Evolutionary conservation across 371 early-diverging fungal genomes (phyloP).

Genomic region (Rhizopus arrhizus): DNA sequence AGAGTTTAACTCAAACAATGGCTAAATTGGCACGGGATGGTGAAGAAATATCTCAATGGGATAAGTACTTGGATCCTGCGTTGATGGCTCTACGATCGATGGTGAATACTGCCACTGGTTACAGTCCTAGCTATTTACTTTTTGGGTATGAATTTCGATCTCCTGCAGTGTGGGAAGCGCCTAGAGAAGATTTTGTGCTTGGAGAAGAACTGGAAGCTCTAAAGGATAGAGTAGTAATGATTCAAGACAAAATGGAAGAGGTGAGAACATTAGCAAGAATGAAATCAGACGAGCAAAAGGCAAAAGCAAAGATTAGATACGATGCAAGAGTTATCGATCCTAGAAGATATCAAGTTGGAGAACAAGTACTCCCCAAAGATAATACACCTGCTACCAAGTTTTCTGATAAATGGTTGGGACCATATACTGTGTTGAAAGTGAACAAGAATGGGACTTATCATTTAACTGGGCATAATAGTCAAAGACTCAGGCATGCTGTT

Average conservation of each 20-base stretch:
- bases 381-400: constrained; percentile 13
- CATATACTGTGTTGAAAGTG: constrained; percentile 8
- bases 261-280: not conserved
- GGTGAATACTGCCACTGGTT: constrained; percentile 23
- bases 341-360: constrained; percentile 16
- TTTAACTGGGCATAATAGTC: constrained; percentile 11
- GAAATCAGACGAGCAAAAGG: constrained; percentile 3
- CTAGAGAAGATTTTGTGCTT: constrained; percentile 19
- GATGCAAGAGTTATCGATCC: not conserved
- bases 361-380: constrained; percentile 17
- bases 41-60: constrained; percentile 9
- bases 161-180: constrained; percentile 26
- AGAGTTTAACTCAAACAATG: constrained; percentile 10
- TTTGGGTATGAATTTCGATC: constrained; percentile 27
- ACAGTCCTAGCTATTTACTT: constrained; percentile 19
- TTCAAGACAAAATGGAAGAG: not conserved
- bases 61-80: constrained; percentile 11
- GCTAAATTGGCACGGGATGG: constrained; percentile 19
- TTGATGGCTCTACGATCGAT: constrained; percentile 20
- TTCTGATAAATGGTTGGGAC: constrained; percentile 22
- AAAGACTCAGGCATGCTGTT: constrained; percentile 11
- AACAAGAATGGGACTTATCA: constrained; percentile 19
- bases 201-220: constrained; percentile 19
- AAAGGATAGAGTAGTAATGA: not conserved
- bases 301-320: constrained; percentile 13